Evolutionary conservation across 176 grass and related monocot species (phyloP).

Genomic region (Cymbopogon citratus): DNA sequence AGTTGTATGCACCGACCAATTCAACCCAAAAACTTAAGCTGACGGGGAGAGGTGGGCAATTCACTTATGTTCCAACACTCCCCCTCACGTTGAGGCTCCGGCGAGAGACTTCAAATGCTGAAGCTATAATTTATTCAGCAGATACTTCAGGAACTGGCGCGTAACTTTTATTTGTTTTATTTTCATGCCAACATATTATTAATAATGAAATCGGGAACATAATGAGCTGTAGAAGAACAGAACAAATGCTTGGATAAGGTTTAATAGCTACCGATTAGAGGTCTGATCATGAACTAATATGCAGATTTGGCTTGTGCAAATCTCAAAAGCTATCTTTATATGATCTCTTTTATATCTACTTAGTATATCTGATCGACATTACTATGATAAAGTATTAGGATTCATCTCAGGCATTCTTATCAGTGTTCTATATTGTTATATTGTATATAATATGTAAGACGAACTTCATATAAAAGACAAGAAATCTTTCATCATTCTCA

Average conservation of each 20-base stretch:
- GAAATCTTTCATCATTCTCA: background rate
- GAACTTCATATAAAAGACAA: background rate
- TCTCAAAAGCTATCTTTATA: background rate
- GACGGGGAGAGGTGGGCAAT: too few species aligned
- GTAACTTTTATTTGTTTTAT: too few species aligned
- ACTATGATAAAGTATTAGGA: background rate
- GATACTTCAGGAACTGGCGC: background rate
- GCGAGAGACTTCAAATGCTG: too few species aligned
- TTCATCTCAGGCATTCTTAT: background rate
- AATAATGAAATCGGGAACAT: background rate
- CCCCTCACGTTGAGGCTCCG: too few species aligned
- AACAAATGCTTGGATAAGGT: background rate
- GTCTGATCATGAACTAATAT: background rate
- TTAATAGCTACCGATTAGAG: background rate
- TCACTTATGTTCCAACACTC: too few species aligned
- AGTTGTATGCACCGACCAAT: too few species aligned
- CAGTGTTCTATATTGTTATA: background rate
- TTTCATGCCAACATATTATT: too few species aligned
- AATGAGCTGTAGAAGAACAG: background rate
- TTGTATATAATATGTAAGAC: conserved; percentile 6
- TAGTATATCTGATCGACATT: background rate
- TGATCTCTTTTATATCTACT: background rate
- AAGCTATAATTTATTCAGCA: background rate
- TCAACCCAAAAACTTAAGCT: too few species aligned
- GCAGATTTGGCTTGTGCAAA: background rate